A percentile compares a stretch with the other conserved stretches of the same genome.
phyloP scores from a whole-genome alignment of 495 filamentous ascomycete genomes.

The Xylaria castorea region DNA sequence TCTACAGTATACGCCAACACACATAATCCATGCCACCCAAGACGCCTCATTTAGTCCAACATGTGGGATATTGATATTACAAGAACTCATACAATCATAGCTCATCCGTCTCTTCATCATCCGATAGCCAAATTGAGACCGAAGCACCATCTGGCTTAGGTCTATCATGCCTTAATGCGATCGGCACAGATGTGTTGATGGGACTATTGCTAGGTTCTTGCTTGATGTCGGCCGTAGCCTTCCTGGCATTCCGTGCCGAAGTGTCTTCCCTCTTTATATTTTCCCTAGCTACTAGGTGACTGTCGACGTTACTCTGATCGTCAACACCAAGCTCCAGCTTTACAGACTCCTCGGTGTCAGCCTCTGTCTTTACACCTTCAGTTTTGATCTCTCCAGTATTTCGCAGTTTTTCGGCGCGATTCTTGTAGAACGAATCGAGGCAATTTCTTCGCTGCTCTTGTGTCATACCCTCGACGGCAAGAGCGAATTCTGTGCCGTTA shows the following conservation, averaged over 20 bases:
- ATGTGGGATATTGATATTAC: background rate
- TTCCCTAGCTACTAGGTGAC: conserved; percentile 11
- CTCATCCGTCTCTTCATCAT: conserved; percentile 40
- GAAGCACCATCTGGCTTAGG: conserved; percentile 25
- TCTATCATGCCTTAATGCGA: conserved; percentile 22
- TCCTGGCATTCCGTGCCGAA: conserved; percentile 5
- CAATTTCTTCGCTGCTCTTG: conserved; percentile 80
- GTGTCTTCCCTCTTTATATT: conserved; percentile 24
- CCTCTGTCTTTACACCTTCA: conserved; percentile 24
- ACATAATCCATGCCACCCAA: background rate
- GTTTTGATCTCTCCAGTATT: conserved; percentile 22
- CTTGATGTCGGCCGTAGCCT: conserved; percentile 5
- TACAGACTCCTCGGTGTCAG: conserved; percentile 18
- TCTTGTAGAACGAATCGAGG: conserved; percentile 80
- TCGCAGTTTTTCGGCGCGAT: conserved; percentile 47
- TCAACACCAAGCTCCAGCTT: conserved; percentile 26
- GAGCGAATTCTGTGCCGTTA: conserved; percentile 83
- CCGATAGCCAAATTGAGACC: conserved; percentile 37
- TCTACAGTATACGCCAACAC: background rate
- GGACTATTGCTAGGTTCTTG: conserved; percentile 11
- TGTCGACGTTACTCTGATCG: background rate
- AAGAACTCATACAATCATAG: conserved; percentile 27
- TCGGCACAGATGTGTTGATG: background rate
- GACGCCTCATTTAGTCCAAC: background rate
- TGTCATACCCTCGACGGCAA: conserved; percentile 93